Evolutionary conservation across 2,329 filamentous ascomycete genomes (phyloP).

Genomic region (Hymenoscyphus fructigenus): DNA sequence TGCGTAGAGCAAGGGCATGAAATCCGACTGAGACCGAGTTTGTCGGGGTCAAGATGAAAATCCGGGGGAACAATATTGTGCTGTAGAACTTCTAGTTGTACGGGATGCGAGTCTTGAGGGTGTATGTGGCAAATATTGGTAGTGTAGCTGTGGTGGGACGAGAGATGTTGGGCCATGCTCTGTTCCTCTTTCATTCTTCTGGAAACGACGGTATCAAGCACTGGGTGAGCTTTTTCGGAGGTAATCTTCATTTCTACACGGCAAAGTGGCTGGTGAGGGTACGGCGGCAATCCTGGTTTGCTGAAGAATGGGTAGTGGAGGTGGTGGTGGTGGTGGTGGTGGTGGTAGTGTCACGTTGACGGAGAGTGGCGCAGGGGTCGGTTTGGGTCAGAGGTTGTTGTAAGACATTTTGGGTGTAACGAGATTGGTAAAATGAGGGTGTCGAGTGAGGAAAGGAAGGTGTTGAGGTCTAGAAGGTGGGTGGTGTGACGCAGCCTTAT

Average conservation of each 20-base stretch:
- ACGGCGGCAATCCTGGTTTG: constrained; percentile 1
- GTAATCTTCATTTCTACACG: constrained; percentile 6
- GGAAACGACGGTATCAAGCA: constrained; percentile 6
- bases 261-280: background rate
- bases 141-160: background rate
- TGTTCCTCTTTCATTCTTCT: background rate
- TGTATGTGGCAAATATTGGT: background rate
- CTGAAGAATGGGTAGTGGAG: background rate
- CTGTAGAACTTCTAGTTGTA: background rate
- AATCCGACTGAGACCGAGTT: background rate
- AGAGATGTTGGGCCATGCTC: constrained; percentile 7
- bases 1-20: background rate
- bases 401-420: background rate
- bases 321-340: background rate
- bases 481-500: constrained; percentile 1
- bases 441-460: background rate
- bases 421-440: background rate
- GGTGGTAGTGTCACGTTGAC: constrained; percentile 5
- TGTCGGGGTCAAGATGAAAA: background rate
- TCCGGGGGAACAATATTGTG: background rate
- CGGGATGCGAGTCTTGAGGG: background rate
- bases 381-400: constrained; percentile 5
- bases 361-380: background rate
- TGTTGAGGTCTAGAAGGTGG: background rate
- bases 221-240: background rate